Percentiles rank a stretch among this genome's conserved stretches.
Evolutionary conservation across 179 eudicot species (phyloP).

Genomic region (Gypsophila paniculata): DNA sequence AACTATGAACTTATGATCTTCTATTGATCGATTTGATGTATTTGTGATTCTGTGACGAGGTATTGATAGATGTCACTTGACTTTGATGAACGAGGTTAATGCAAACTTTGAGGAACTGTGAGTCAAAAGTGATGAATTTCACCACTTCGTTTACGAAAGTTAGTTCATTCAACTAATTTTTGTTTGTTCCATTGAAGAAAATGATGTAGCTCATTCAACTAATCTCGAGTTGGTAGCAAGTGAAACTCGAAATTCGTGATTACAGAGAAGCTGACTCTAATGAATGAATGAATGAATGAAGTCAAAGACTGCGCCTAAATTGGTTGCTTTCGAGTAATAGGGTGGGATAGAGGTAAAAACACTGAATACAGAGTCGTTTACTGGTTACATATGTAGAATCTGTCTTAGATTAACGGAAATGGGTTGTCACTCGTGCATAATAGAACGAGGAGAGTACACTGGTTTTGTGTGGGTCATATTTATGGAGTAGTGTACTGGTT

Average conservation of each 20-base stretch:
- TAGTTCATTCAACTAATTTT: no score
- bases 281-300: not conserved
- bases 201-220: not conserved
- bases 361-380: not conserved
- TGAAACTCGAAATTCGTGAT: not conserved
- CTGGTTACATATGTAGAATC: not conserved
- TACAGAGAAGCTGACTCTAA: no score
- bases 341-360: not conserved
- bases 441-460: not conserved
- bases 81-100: not conserved
- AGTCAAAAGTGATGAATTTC: constrained; percentile 1
- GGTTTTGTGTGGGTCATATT: not conserved
- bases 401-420: not conserved
- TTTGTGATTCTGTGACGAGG: not conserved
- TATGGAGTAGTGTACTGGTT: not conserved
- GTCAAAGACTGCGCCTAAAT: not conserved
- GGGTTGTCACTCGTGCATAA: not conserved
- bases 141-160: not conserved
- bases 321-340: not conserved
- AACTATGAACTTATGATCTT: not conserved
- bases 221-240: not conserved
- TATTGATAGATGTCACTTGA: not conserved
- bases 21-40: constrained; percentile 5
- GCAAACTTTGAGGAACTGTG: not conserved
- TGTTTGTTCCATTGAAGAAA: no score